Percentiles rank a stretch among this genome's conserved stretches.
These are phyloP conservation scores for Papiliotrema nemorosa DNA, from an alignment of 1,284 basidiomycete genomes.

Conservation along the genomic window DNA sequence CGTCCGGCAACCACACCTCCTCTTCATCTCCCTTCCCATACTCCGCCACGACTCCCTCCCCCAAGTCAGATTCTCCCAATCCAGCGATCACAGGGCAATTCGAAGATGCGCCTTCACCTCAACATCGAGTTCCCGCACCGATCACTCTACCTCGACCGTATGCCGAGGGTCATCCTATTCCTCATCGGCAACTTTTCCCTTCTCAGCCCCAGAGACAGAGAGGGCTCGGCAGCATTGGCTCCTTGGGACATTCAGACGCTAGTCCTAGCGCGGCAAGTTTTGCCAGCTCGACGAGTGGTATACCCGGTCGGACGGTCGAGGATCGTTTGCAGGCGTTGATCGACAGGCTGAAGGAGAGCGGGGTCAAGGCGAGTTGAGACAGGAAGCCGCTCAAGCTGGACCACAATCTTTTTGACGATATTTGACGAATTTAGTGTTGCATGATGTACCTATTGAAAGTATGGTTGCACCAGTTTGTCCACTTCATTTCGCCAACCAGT, in stretches of 20 bases:
- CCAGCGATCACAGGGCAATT: conserved; percentile 21
- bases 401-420: not conserved
- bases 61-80: conserved; percentile 8
- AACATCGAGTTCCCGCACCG: not conserved
- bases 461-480: too few relatives aligned
- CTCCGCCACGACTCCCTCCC: not conserved
- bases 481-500: too few relatives aligned
- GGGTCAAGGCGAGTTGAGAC: not conserved
- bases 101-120: conserved; percentile 28
- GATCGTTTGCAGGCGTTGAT: conserved; percentile 43
- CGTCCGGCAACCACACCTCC: conserved; percentile 3
- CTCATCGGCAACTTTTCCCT: conserved; percentile 25
- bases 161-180: not conserved
- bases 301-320: conserved; percentile 27
- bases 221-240: not conserved
- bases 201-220: conserved; percentile 2
- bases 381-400: not conserved
- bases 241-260: not conserved
- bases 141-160: not conserved
- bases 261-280: conserved; percentile 31
- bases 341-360: conserved; percentile 31
- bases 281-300: conserved; percentile 16
- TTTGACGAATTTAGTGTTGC: too few relatives aligned
- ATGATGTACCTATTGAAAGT: not conserved
- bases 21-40: too few relatives aligned